These are phyloP conservation scores for Aspergillus carbonarius DNA, from an alignment of 2,329 filamentous ascomycete species.

Conservation along the genomic window DNA sequence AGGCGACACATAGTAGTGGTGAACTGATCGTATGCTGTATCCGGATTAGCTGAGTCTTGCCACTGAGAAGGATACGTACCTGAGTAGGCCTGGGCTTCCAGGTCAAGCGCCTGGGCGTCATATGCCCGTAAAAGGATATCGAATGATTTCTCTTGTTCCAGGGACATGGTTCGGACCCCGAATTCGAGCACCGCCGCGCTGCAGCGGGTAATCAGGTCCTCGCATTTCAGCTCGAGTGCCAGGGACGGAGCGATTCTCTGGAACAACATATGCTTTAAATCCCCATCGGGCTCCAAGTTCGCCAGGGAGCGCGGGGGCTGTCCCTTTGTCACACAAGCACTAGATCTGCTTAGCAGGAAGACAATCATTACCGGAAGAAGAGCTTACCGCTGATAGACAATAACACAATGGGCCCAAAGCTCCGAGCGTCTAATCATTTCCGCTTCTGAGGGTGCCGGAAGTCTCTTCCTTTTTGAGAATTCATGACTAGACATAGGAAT, in stretches of 20 bases:
- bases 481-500: slow-evolving; percentile 45
- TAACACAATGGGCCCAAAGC: slow-evolving; percentile 42
- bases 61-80: slow-evolving; percentile 21
- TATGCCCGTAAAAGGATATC: slow-evolving; percentile 38
- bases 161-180: slow-evolving; percentile 38
- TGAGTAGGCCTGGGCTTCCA: slow-evolving; percentile 34
- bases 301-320: slow-evolving; percentile 35
- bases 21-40: slow-evolving; percentile 33
- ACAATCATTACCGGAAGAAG: too few relatives aligned
- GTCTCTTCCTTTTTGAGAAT: slow-evolving; percentile 35
- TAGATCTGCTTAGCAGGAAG: slow-evolving; percentile 12
- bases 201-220: slow-evolving; percentile 38
- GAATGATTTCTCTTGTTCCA: slow-evolving; percentile 40
- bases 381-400: slow-evolving; percentile 41
- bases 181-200: slow-evolving; percentile 38
- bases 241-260: slow-evolving; percentile 35
- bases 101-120: slow-evolving; percentile 36
- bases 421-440: slow-evolving; percentile 40
- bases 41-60: background rate
- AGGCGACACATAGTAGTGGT: slow-evolving; percentile 32
- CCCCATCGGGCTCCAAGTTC: slow-evolving; percentile 37
- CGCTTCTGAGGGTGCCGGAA: slow-evolving; percentile 30
- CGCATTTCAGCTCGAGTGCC: slow-evolving; percentile 39
- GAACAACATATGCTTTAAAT: slow-evolving; percentile 34
- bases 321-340: slow-evolving; percentile 40